A percentile compares a stretch with the other conserved stretches of the same genome.
Evolutionary conservation across 805 yeast genomes (phyloP).

Genomic region (Sungouiozyma intestinalis): DNA sequence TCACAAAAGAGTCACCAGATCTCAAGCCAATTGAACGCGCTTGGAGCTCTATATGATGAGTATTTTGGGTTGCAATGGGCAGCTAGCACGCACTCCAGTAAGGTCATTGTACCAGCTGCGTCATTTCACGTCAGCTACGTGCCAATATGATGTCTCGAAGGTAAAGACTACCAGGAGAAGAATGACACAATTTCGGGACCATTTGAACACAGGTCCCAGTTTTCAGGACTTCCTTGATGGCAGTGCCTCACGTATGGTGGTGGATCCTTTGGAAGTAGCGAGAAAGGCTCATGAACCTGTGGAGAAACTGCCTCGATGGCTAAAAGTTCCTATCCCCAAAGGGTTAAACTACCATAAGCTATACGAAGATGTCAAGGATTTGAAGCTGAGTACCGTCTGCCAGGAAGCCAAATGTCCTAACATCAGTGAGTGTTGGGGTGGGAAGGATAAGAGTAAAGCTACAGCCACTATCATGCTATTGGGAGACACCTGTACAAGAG

Average conservation of each 20-base stretch:
- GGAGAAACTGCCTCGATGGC: slow-evolving; percentile 81
- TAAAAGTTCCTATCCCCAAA: slow-evolving; percentile 93
- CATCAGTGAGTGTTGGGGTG: slow-evolving; percentile 99
- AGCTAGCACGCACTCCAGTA: background rate
- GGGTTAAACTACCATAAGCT: slow-evolving; percentile 75
- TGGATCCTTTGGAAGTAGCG: slow-evolving; percentile 73
- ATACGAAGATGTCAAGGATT: slow-evolving; percentile 77
- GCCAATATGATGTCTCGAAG: background rate
- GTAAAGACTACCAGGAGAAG: slow-evolving; percentile 31
- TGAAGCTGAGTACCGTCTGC: slow-evolving; percentile 89
- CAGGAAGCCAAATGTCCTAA: slow-evolving; percentile 99
- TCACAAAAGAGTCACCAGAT: too few species aligned
- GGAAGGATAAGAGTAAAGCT: slow-evolving; percentile 59
- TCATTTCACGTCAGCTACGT: background rate
- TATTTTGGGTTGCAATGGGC: background rate
- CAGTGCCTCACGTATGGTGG: slow-evolving; percentile 49
- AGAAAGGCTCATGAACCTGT: slow-evolving; percentile 38
- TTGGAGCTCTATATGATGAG: background rate
- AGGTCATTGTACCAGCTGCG: background rate
- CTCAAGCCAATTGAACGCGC: too few species aligned
- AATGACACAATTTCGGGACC: slow-evolving; percentile 54
- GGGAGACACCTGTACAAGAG: slow-evolving; percentile 98
- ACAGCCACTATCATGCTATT: slow-evolving; percentile 95
- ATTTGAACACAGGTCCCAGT: slow-evolving; percentile 75
- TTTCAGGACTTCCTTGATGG: slow-evolving; percentile 87